phyloP scores from a whole-genome alignment of 228 moss, liverwort and hornwort species.

The Sphagnum magellanicum region DNA sequence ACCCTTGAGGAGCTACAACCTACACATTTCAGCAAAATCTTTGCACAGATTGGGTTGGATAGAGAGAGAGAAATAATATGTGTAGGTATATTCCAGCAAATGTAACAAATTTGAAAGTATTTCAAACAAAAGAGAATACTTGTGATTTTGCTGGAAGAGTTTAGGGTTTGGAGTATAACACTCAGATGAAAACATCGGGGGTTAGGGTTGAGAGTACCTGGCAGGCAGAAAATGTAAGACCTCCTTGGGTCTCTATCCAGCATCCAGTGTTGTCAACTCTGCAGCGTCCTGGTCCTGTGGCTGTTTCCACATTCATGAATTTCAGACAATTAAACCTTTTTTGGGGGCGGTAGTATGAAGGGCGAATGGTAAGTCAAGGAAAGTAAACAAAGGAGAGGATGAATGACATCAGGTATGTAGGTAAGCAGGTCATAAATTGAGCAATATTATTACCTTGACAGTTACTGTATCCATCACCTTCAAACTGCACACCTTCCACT shows the following conservation, averaged over 20 bases:
- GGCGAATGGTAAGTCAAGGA: too few relatives aligned
- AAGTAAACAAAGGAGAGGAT: too few relatives aligned
- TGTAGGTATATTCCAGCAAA: background rate
- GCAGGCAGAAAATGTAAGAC: constrained; percentile 46
- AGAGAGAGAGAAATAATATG: too few relatives aligned
- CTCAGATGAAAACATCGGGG: background rate
- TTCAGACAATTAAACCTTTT: too few relatives aligned
- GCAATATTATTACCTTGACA: constrained; percentile 35
- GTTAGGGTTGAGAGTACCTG: constrained; percentile 13
- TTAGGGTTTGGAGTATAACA: too few relatives aligned
- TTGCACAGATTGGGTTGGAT: too few relatives aligned
- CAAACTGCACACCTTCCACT: constrained; percentile 65
- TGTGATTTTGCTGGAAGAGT: too few relatives aligned
- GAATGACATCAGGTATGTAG: too few relatives aligned
- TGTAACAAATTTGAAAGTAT: background rate
- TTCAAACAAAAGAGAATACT: too few relatives aligned
- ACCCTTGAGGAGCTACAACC: too few relatives aligned
- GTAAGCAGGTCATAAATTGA: background rate
- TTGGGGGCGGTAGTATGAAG: too few relatives aligned
- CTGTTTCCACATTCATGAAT: constrained; percentile 10
- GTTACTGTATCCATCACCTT: constrained; percentile 70
- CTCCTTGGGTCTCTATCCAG: constrained; percentile 41
- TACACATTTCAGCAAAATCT: too few relatives aligned
- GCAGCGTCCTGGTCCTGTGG: constrained; percentile 76
- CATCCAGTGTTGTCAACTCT: constrained; percentile 78